phyloP scores from a whole-genome alignment of 1,284 basidiomycete genomes.

The Phellinidium pouzarii region DNA sequence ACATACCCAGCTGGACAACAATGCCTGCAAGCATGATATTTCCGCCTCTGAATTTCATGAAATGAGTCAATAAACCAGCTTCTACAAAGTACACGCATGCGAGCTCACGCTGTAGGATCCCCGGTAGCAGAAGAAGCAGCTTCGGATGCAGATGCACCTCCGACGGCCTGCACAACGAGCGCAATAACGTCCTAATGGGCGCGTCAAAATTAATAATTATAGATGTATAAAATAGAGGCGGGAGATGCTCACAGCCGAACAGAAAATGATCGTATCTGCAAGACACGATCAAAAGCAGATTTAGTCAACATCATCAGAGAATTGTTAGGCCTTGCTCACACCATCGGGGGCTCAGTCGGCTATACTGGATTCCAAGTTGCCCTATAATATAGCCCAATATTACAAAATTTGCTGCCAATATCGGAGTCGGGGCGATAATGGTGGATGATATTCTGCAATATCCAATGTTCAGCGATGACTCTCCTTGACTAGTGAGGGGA shows the following conservation, averaged over 20 bases:
- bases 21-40: slow-evolving; percentile 48
- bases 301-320: not conserved
- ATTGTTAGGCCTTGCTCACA: slow-evolving; percentile 22
- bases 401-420: slow-evolving; percentile 44
- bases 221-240: not conserved
- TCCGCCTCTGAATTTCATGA: slow-evolving; percentile 30
- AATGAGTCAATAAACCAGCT: not conserved
- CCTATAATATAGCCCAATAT: slow-evolving; percentile 40
- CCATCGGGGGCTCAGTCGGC: slow-evolving; percentile 27
- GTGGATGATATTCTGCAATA: slow-evolving; percentile 33
- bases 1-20: slow-evolving; percentile 33
- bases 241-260: slow-evolving; percentile 20
- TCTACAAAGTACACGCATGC: not conserved
- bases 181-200: slow-evolving; percentile 30
- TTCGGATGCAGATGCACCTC: slow-evolving; percentile 33
- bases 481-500: not conserved
- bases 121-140: slow-evolving; percentile 16
- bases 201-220: not conserved
- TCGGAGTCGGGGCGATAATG: slow-evolving; percentile 40
- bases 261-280: slow-evolving; percentile 34
- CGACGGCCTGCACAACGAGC: slow-evolving; percentile 37
- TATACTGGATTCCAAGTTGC: slow-evolving; percentile 36
- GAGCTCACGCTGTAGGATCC: slow-evolving; percentile 16
- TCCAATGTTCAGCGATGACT: not conserved
- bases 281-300: not conserved